Evolutionary conservation across 192 early-diverging fungal genomes (phyloP), one percentile per base, ranked within the genome.

Genomic region (Mortierella hygrophila): DNA sequence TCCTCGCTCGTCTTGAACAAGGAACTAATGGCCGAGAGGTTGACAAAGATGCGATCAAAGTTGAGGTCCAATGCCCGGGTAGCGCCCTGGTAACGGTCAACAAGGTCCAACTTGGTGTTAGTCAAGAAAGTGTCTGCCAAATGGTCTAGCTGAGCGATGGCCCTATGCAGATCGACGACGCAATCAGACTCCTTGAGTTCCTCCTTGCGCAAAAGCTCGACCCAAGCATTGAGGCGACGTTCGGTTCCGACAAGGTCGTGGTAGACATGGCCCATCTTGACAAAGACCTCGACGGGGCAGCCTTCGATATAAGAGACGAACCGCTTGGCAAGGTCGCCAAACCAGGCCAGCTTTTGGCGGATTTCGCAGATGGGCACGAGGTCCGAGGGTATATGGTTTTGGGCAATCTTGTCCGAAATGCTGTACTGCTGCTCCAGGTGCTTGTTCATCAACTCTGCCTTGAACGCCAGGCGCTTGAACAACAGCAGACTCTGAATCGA

Each of bases 381-480:
- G 69, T 91, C 88, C 42, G 92, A 87, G 0, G 92, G 88, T 21
- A 94, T 87, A 32, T 70, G 71, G 10, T 88, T 78, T 65, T 90
- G 86, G 40, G 91, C 80, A 47, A 92, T 91, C 74, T 94, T 94
- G 73, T 94, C 93, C 44, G 92, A 88, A 38, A 91, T 88, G 37
- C 88, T 77, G 63, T 91, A 88, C 41, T 88, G 89, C 75, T 91
- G 92, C 75, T 96, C 94, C 63, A 96, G 84, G 85, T 97, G 94
- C 76, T 91, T 92, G 78, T 92, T 92, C 75, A 95, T 90, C 32
- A 98, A 86, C 44, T 95, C 93, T 6, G 94, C 85, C 88, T 99
- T 99, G 89, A 96, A 97, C 23, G 91, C 90, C 29, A 99, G 80
- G 18, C 98, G 93, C 84, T 94, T 92, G 79, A 98, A 94, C 44